A percentile compares a stretch with the other conserved stretches of the same genome.
These are phyloP conservation scores for Rosa lucieae DNA, from an alignment of 306 rosid species.

Conservation along the genomic window DNA sequence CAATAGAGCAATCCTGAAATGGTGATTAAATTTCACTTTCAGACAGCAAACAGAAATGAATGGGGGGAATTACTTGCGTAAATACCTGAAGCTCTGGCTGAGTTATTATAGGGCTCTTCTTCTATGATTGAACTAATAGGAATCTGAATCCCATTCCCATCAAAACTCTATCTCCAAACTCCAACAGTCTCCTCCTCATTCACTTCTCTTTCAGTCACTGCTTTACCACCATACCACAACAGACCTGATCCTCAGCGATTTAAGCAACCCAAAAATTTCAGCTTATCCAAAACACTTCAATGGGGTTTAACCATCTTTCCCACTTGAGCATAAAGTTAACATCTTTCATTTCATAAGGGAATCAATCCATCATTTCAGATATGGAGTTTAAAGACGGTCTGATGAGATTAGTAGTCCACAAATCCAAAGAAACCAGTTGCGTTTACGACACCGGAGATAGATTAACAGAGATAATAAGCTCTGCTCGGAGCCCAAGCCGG, in stretches of 20 bases:
- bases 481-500: conserved; percentile 28
- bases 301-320: neutral
- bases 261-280: neutral
- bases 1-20: neutral
- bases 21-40: neutral
- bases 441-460: conserved; percentile 1
- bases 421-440: conserved; percentile 25
- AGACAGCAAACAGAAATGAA: neutral
- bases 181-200: neutral
- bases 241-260: neutral
- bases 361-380: neutral
- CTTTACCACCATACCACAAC: no score
- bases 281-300: neutral
- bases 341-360: neutral
- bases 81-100: neutral
- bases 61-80: neutral
- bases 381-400: conserved; percentile 70
- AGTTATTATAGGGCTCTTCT: conserved; percentile 2
- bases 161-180: neutral
- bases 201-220: neutral
- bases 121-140: conserved; percentile 24
- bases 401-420: conserved; percentile 41
- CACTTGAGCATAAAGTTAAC: neutral
- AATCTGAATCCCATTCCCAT: conserved; percentile 28
- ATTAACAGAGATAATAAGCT: conserved; percentile 9